A percentile compares a stretch with the other conserved stretches of the same genome.
phyloP scores from a whole-genome alignment of 345 rosid species.

The Melaleuca alternifolia region DNA sequence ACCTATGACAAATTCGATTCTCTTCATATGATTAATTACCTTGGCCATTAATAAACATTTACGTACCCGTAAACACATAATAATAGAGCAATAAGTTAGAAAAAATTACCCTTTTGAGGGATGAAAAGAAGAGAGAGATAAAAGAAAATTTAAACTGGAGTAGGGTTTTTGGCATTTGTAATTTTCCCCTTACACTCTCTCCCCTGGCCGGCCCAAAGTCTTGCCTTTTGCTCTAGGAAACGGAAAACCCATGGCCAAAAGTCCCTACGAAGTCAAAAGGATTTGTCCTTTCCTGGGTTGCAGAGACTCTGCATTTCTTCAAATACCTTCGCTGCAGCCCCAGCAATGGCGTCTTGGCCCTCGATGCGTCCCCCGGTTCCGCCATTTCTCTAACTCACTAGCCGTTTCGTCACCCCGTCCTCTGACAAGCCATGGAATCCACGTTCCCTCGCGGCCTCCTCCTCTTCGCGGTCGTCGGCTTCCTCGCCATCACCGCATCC shows the following conservation, averaged over 20 bases:
- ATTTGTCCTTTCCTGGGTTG: not conserved
- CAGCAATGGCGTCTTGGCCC: not conserved
- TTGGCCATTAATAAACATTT: not conserved
- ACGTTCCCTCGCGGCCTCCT: not conserved
- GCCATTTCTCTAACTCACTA: not conserved
- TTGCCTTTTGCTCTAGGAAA: not conserved
- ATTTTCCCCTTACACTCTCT: not conserved
- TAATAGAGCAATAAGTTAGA: not conserved
- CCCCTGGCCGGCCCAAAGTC: not conserved
- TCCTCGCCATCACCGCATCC: slow-evolving; percentile 10
- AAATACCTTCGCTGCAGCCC: not conserved
- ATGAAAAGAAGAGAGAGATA: not conserved
- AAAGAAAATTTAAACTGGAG: not conserved
- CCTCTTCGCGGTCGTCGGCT: slow-evolving; percentile 4
- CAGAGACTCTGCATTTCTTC: not conserved
- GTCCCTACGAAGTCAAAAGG: not conserved
- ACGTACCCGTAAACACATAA: not conserved
- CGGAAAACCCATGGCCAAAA: not conserved
- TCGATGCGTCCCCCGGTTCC: not conserved
- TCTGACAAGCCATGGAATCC: not conserved
- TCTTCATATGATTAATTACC: not conserved
- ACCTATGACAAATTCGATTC: not conserved
- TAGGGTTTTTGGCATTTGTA: not conserved
- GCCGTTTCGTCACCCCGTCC: not conserved
- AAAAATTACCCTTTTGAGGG: not conserved